phyloP scores from a whole-genome alignment of 352 stramenopile genomes.

The Globisporangium parvum region DNA sequence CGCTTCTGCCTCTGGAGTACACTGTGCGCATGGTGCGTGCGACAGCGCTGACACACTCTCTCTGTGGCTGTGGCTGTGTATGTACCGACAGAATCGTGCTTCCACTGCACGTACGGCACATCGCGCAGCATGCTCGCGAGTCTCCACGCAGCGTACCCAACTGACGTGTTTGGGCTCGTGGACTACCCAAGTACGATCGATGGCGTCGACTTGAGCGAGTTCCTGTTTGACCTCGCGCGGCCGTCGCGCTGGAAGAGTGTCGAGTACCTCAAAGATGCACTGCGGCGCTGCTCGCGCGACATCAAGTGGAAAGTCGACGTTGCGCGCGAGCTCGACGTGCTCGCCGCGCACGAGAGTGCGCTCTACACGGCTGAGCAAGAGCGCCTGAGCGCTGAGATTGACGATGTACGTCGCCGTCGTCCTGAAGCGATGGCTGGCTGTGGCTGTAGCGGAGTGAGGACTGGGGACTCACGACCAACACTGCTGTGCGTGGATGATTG shows the following conservation, averaged over 20 bases:
- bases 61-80: too few species aligned
- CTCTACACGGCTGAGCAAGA: conserved; percentile 39
- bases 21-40: too few species aligned
- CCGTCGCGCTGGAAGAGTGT: conserved; percentile 75
- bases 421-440: not conserved
- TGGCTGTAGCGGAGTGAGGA: too few species aligned
- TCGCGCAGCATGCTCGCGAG: conserved; percentile 40
- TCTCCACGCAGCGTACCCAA: conserved; percentile 40
- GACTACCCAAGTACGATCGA: conserved; percentile 71
- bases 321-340: conserved; percentile 53
- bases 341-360: conserved; percentile 60
- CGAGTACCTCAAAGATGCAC: conserved; percentile 75
- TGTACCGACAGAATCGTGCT: conserved; percentile 34
- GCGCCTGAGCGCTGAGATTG: conserved; percentile 64
- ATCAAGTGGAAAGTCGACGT: conserved; percentile 79
- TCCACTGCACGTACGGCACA: conserved; percentile 63
- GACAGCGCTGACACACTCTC: too few species aligned
- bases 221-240: conserved; percentile 40
- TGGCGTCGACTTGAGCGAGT: conserved; percentile 57
- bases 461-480: too few species aligned
- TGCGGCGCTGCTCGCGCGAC: conserved; percentile 67
- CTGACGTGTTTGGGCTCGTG: conserved; percentile 58
- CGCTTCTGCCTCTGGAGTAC: too few species aligned
- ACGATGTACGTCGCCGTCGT: conserved; percentile 27
- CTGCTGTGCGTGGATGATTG: not conserved